Conservation (phyloP, 495 filamentous ascomycete species). For the Penicillium soppii region DNA sequence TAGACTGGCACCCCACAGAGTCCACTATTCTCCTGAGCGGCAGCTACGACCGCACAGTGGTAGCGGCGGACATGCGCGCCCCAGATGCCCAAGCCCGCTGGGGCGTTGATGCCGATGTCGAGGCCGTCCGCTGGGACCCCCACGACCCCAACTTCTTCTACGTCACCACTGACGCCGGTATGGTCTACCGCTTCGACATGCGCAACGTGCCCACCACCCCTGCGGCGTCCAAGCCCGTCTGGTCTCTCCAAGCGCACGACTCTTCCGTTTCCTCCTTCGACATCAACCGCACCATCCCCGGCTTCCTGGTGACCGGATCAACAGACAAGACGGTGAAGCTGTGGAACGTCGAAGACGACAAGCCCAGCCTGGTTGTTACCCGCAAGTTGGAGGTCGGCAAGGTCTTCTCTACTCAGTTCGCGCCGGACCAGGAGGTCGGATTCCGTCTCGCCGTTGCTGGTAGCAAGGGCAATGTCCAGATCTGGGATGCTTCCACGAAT, state of each 20-base stretch:
- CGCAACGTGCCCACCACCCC: slow-evolving; percentile 69
- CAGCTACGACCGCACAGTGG: slow-evolving; percentile 90
- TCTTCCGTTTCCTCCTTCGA: slow-evolving; percentile 94
- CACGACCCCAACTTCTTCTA: slow-evolving; percentile 93
- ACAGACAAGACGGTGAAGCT: slow-evolving; percentile 93
- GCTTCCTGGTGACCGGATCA: slow-evolving; percentile 88
- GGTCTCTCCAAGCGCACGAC: slow-evolving; percentile 94
- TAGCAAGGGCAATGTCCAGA: slow-evolving; percentile 87
- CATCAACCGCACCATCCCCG: slow-evolving; percentile 82
- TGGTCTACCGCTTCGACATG: slow-evolving; percentile 84
- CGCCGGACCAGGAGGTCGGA: slow-evolving; percentile 82
- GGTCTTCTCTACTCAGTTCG: slow-evolving; percentile 88
- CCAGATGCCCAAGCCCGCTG: slow-evolving; percentile 80
- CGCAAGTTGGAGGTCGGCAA: slow-evolving; percentile 91
- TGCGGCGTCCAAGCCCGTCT: slow-evolving; percentile 74
- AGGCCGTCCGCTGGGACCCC: slow-evolving; percentile 87
- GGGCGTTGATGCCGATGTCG: slow-evolving; percentile 93
- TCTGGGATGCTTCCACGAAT: slow-evolving; percentile 98
- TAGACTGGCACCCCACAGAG: slow-evolving; percentile 87
- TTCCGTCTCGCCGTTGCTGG: slow-evolving; percentile 92
- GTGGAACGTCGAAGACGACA: slow-evolving; percentile 80
- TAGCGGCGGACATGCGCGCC: slow-evolving; percentile 89
- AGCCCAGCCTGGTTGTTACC: slow-evolving; percentile 84
- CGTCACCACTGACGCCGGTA: slow-evolving; percentile 86
- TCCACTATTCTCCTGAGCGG: slow-evolving; percentile 87